These are phyloP conservation scores for Pyrenophora graminea DNA, from an alignment of 2,329 filamentous ascomycete genomes.

Conservation along the genomic window DNA sequence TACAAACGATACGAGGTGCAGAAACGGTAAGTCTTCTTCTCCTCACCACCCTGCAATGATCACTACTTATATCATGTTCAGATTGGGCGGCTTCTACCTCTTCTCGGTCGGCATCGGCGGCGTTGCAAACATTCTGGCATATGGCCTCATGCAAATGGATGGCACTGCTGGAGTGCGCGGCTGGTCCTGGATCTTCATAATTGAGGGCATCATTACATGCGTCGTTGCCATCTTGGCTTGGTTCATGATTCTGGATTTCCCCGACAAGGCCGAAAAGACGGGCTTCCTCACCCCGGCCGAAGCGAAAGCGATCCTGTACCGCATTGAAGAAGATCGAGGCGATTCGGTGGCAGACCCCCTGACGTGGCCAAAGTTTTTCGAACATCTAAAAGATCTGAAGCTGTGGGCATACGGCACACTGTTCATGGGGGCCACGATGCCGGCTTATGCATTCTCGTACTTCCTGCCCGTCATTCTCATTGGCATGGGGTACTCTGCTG, in stretches of 20 bases:
- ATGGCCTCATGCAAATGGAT: conserved; percentile 37
- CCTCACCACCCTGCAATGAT: background rate
- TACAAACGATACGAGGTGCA: conserved; percentile 31
- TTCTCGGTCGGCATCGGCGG: conserved; percentile 34
- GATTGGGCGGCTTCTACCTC: conserved; percentile 30
- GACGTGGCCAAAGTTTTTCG: conserved; percentile 23
- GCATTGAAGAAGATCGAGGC: conserved; percentile 32
- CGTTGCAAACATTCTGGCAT: conserved; percentile 34
- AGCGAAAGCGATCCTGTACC: conserved; percentile 21
- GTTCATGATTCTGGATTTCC: conserved; percentile 36
- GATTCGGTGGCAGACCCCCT: conserved; percentile 30
- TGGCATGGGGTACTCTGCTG: conserved; percentile 28
- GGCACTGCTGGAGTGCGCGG: conserved; percentile 26
- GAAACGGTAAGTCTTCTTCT: conserved; percentile 21
- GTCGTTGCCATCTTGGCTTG: conserved; percentile 30
- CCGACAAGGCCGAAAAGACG: conserved; percentile 30
- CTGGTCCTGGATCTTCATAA: conserved; percentile 39
- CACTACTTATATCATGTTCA: conserved; percentile 3
- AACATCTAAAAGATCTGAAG: conserved; percentile 26
- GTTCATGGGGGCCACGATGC: conserved; percentile 31
- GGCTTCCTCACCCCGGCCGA: conserved; percentile 28
- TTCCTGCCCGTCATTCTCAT: conserved; percentile 36
- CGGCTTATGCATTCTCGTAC: conserved; percentile 33
- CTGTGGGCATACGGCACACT: conserved; percentile 31
- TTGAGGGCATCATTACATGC: conserved; percentile 35